Base-by-base conservation (phyloP, 352 stramenopile genomes). In the Phytopythium vexans region DNA sequence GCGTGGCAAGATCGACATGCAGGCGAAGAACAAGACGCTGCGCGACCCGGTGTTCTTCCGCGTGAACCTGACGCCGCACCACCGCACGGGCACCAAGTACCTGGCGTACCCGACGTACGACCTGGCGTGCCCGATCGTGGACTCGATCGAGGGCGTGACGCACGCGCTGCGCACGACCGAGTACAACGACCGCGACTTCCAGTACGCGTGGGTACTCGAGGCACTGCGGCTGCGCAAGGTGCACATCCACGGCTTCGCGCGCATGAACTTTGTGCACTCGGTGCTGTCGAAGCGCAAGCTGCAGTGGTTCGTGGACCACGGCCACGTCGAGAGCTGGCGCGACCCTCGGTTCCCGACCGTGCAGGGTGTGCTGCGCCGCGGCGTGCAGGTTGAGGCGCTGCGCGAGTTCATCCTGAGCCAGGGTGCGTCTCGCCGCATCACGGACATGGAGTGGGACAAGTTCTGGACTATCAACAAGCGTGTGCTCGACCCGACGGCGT, bases 401-500 rank as follows among this genome's bases (percentile, higher is more conserved):
- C 88, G 96, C 35, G 81, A 92, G 41, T 99, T 99, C 65, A 99
- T 99, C 52, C 70, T 99, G 72, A 92, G 80, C 49, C 97, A 99
- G 70, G 97, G 97, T 49, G 95, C 95, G 41, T 98, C 91, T 45
- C 89, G 95, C 48, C 88, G 95, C 57, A 95, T 99, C 56, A 97
- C 97, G 31, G 97, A 98, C 63, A 99, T 99, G 97, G 97, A 99
- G 57, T 99, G 97, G 97, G 95, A 98, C 80, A 99, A 98, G 70
- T 99, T 99, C 64, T 99, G 97, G 97, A 97, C 92, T 10, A 83
- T 98, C 55, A 99, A 99, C 88, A 99, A 99, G 83, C 96, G 97
- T 53, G 88, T 98, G 57, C 87, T 99, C 54, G 97, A 99, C 74
- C 92, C 92, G 10, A 88, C 75, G 12, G 91, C 96, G 2, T 92